Evolutionary conservation across 2,329 filamentous ascomycete genomes (phyloP).

Genomic region (Lecanicillium sp.): DNA sequence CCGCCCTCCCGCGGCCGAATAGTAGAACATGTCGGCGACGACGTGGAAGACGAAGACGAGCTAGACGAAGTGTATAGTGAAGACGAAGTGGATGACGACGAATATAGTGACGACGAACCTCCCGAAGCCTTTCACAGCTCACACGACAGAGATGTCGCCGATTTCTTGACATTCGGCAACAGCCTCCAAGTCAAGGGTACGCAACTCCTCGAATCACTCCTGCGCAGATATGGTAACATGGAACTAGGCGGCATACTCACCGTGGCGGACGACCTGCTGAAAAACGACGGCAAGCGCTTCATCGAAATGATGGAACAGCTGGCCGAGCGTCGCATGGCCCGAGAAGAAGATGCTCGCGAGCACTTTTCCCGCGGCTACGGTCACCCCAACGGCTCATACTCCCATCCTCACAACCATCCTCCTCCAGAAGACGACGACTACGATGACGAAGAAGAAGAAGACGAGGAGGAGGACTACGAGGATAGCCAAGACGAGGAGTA

Average conservation of each 20-base stretch:
- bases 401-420: constrained; percentile 61
- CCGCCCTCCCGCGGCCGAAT: constrained; percentile 71
- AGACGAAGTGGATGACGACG: constrained; percentile 49
- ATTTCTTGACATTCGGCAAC: constrained; percentile 97
- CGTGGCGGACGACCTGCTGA: constrained; percentile 94
- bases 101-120: constrained; percentile 58
- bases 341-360: constrained; percentile 75
- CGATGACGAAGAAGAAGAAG: constrained; percentile 57
- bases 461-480: constrained; percentile 50
- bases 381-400: constrained; percentile 54
- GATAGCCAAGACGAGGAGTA: constrained; percentile 58
- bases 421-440: constrained; percentile 72
- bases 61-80: constrained; percentile 43
- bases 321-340: constrained; percentile 92
- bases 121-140: constrained; percentile 61
- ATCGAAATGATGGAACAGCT: constrained; percentile 99
- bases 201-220: constrained; percentile 37
- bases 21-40: constrained; percentile 54
- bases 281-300: constrained; percentile 98
- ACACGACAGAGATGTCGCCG: constrained; percentile 60
- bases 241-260: constrained; percentile 88
- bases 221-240: constrained; percentile 38
- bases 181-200: constrained; percentile 87
- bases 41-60: constrained; percentile 46
- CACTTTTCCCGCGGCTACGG: constrained; percentile 52